phyloP scores from a whole-genome alignment of 495 filamentous ascomycete genomes.

The Aspergillus steynii region DNA sequence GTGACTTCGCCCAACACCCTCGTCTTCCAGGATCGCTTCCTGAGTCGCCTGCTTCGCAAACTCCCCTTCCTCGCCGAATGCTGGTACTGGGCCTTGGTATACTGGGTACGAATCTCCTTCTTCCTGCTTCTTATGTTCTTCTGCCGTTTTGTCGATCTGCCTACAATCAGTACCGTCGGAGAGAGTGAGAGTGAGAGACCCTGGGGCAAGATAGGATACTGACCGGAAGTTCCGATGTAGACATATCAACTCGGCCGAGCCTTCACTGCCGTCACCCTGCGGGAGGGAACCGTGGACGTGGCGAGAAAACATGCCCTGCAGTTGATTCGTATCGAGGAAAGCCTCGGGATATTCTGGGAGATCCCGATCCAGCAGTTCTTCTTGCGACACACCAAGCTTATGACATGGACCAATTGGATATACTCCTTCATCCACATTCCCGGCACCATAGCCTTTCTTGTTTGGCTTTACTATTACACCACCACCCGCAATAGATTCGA shows the following conservation, averaged over 20 bases:
- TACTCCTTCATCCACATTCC: slow-evolving; percentile 86
- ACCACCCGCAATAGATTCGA: slow-evolving; percentile 48
- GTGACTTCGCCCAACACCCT: slow-evolving; percentile 57
- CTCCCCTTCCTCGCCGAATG: slow-evolving; percentile 78
- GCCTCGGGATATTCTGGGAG: slow-evolving; percentile 58
- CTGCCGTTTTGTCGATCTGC: neutral
- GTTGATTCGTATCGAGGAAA: slow-evolving; percentile 55
- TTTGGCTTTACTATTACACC: slow-evolving; percentile 68
- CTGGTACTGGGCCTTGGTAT: slow-evolving; percentile 77
- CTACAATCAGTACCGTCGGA: neutral
- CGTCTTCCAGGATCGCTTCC: slow-evolving; percentile 51
- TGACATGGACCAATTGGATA: slow-evolving; percentile 60
- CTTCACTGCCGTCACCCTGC: slow-evolving; percentile 59
- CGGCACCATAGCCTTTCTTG: slow-evolving; percentile 69
- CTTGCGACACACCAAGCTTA: slow-evolving; percentile 40
- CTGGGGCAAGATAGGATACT: neutral
- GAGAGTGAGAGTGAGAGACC: no score
- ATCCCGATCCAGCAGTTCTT: slow-evolving; percentile 55
- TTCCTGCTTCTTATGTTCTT: slow-evolving; percentile 1
- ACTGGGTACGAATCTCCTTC: slow-evolving; percentile 48
- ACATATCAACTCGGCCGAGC: slow-evolving; percentile 65
- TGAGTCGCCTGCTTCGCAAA: slow-evolving; percentile 61
- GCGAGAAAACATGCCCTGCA: slow-evolving; percentile 59
- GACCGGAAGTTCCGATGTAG: slow-evolving; percentile 23
- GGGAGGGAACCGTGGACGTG: slow-evolving; percentile 56